Evolutionary conservation across 371 early-diverging fungal genomes (phyloP).

Genomic region (Encephalitozoon romaleae): DNA sequence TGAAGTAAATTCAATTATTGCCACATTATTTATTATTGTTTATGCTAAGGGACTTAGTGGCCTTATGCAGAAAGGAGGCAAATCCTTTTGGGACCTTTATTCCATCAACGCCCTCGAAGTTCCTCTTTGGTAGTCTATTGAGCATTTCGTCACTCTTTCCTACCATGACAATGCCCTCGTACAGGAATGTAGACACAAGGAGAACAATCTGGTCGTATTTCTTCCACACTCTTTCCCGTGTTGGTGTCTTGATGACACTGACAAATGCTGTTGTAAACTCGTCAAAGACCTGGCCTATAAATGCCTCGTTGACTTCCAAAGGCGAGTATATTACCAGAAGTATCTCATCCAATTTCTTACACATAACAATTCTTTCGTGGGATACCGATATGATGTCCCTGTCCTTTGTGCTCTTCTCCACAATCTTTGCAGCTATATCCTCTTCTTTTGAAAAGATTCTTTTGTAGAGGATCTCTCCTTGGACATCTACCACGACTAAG

Average conservation of each 20-base stretch:
- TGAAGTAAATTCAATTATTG: background rate
- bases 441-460: conserved; percentile 2
- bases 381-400: conserved; percentile 16
- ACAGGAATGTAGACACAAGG: conserved; percentile 55
- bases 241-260: conserved; percentile 45
- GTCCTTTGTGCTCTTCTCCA: background rate
- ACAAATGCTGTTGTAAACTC: conserved; percentile 41
- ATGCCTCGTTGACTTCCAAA: conserved; percentile 54
- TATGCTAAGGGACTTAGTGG: conserved; percentile 34
- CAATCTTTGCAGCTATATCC: background rate
- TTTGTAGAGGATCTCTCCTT: conserved; percentile 15
- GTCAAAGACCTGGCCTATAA: conserved; percentile 53
- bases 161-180: conserved; percentile 51
- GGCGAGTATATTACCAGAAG: conserved; percentile 45
- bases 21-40: background rate
- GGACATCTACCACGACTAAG: background rate
- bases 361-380: conserved; percentile 45
- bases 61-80: conserved; percentile 55
- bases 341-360: conserved; percentile 46
- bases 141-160: conserved; percentile 47
- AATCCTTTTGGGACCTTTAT: conserved; percentile 59
- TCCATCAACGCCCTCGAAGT: conserved; percentile 58
- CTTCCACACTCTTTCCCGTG: conserved; percentile 38
- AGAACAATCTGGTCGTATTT: conserved; percentile 59
- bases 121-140: conserved; percentile 43